A percentile compares a stretch with the other conserved stretches of the same genome.
Conservation (phyloP, 306 rosid genomes). For the Hippophae tibetana region DNA sequence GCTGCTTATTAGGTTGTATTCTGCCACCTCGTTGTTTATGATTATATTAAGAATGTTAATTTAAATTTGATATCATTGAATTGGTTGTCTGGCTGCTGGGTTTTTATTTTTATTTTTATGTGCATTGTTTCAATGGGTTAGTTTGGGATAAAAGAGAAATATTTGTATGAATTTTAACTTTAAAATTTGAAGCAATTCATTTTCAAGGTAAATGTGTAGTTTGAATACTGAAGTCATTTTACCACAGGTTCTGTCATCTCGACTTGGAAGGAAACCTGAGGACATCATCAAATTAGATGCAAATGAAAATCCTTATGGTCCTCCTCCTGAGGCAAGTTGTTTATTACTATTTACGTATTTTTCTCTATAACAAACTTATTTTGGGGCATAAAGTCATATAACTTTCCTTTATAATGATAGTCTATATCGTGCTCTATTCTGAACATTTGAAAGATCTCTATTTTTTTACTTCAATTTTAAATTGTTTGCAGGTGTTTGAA, state of each 20-base stretch:
- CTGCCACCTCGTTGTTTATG: neutral
- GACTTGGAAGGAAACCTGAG: conserved; percentile 89
- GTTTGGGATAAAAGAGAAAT: neutral
- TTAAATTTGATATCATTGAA: neutral
- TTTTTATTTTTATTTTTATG: too few species aligned
- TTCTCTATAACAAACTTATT: neutral
- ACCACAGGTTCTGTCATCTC: conserved; percentile 65
- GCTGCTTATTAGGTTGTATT: neutral
- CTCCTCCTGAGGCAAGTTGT: conserved; percentile 82
- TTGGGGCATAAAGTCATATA: too few species aligned
- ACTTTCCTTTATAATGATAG: neutral
- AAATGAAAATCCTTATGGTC: conserved; percentile 96
- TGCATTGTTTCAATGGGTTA: neutral
- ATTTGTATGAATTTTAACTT: too few species aligned
- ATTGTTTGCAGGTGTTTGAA: conserved; percentile 57
- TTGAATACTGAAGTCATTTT: conserved; percentile 8
- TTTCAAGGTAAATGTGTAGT: neutral
- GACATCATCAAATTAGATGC: conserved; percentile 95
- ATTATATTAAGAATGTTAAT: neutral
- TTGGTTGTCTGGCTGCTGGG: neutral
- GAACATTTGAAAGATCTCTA: conserved; percentile 4
- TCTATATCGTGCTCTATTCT: neutral
- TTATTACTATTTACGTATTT: neutral
- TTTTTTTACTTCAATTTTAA: conserved; percentile 23
- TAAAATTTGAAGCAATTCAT: too few species aligned